phyloP scores from a whole-genome alignment of 495 filamentous ascomycete species.

The Antarctomyces pellizariae region DNA sequence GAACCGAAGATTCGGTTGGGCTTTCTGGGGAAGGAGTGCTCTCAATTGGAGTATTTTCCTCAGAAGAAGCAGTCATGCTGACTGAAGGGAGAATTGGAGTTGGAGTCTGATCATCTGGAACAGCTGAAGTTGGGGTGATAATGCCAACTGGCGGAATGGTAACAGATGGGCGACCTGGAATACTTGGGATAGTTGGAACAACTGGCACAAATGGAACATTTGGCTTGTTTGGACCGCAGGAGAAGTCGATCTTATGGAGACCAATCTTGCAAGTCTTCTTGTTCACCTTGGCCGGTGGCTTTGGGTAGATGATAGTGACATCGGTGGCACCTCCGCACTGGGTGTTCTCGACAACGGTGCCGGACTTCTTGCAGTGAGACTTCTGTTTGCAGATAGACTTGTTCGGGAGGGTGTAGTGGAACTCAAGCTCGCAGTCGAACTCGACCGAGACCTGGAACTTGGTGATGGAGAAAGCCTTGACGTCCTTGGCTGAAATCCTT shows the following conservation, averaged over 20 bases:
- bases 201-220: conserved; percentile 12
- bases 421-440: conserved; percentile 52
- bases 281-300: conserved; percentile 21
- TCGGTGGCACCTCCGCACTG: conserved; percentile 80
- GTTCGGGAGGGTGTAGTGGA: conserved; percentile 66
- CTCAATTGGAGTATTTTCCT: background rate
- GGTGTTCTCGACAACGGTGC: conserved; percentile 47
- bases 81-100: background rate
- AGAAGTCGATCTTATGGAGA: conserved; percentile 57
- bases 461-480: conserved; percentile 48
- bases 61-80: background rate
- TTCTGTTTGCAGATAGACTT: conserved; percentile 56
- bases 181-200: conserved; percentile 5
- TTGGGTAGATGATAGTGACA: conserved; percentile 52
- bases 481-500: conserved; percentile 26
- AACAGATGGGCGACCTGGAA: conserved; percentile 3
- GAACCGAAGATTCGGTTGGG: too few species aligned
- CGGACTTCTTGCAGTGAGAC: conserved; percentile 33
- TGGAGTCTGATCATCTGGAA: background rate
- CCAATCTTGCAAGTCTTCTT: conserved; percentile 40
- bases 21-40: background rate
- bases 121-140: conserved; percentile 1
- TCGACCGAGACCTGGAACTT: conserved; percentile 47
- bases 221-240: conserved; percentile 30
- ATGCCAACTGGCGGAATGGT: conserved; percentile 8